Evolutionary conservation across 2,329 filamentous ascomycete species (phyloP), one percentile per base, ranked within the genome.

Genomic region (Botrytis galanthina): DNA sequence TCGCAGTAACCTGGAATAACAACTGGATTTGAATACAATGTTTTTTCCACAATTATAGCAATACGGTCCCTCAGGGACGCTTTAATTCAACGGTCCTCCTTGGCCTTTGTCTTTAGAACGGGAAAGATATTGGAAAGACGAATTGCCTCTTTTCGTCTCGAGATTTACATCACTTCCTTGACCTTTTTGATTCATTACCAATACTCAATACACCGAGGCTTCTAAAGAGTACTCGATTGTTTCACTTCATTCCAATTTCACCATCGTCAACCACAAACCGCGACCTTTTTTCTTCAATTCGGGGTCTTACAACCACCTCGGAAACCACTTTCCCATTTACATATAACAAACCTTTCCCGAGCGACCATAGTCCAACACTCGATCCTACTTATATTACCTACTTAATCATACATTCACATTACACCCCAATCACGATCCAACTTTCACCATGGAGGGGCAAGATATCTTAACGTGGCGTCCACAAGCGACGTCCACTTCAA

Each of bases 51-150:
- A 73, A 75, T 83, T 82, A 83, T 83, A 83, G 81, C 81, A 79
- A 67, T 74, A 80, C 83, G 78, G 84, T 85, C 84, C 84, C 84
- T 80, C 82, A 84, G 84, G 84, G 84, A 85, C 84, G 82, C 82
- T 77, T 79, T 76, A 73, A 72, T 74, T 73, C 63, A 75, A 68
- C 64, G 64, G 48, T 74, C 72, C 74, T 75, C 77, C 77, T 75
- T 68, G 72, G 76, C 71, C 72, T 72, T 70, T 72, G 64, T 71
- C 68, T 72, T 69, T 70, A 57, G 51, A 54, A 68, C 69, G 60
- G 54, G 48, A 70, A 72, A 75, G 73, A 68, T 63, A 64, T 66
- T 75, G 62, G n/a, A 66, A 75, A 73, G 70, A 75, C 72, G 67
- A 73, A 29, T 61, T 44, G 70, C 63, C 29, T 35, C 18, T 61